These are phyloP conservation scores for Cryoendolithus antarcticus DNA, from an alignment of 2,329 filamentous ascomycete genomes.

Conservation along the genomic window DNA sequence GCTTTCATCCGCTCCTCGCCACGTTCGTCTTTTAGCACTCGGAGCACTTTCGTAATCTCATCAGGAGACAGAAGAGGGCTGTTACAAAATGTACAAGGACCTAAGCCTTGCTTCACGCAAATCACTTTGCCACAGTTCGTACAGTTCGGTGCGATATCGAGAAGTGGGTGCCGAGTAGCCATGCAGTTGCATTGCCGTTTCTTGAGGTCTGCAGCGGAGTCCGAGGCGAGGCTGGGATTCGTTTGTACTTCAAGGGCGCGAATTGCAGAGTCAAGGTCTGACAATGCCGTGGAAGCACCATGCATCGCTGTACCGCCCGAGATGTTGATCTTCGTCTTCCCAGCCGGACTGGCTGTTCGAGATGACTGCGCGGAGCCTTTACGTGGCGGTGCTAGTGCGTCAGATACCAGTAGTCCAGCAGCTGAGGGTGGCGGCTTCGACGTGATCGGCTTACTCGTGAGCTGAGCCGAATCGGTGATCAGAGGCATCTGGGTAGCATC, in stretches of 20 bases:
- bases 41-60: slow-evolving; percentile 77
- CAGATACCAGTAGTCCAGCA: slow-evolving; percentile 69
- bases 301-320: slow-evolving; percentile 72
- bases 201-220: slow-evolving; percentile 37
- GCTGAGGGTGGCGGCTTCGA: slow-evolving; percentile 52
- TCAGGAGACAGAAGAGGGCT: slow-evolving; percentile 55
- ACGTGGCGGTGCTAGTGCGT: slow-evolving; percentile 41
- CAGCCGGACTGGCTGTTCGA: slow-evolving; percentile 38
- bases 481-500: slow-evolving; percentile 33
- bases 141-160: slow-evolving; percentile 88
- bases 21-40: slow-evolving; percentile 69
- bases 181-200: slow-evolving; percentile 75
- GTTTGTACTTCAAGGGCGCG: slow-evolving; percentile 82
- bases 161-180: slow-evolving; percentile 72
- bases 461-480: slow-evolving; percentile 33
- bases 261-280: slow-evolving; percentile 64
- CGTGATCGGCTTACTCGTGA: slow-evolving; percentile 28
- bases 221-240: slow-evolving; percentile 53
- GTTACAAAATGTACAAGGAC: slow-evolving; percentile 85
- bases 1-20: slow-evolving; percentile 75
- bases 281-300: slow-evolving; percentile 61
- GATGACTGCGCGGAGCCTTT: slow-evolving; percentile 33
- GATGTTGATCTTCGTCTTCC: slow-evolving; percentile 56
- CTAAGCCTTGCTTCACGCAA: slow-evolving; percentile 85
- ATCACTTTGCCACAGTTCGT: slow-evolving; percentile 87